Conservation (phyloP, 73 alveolate genomes). For the Paramecium pentaurelia region DNA sequence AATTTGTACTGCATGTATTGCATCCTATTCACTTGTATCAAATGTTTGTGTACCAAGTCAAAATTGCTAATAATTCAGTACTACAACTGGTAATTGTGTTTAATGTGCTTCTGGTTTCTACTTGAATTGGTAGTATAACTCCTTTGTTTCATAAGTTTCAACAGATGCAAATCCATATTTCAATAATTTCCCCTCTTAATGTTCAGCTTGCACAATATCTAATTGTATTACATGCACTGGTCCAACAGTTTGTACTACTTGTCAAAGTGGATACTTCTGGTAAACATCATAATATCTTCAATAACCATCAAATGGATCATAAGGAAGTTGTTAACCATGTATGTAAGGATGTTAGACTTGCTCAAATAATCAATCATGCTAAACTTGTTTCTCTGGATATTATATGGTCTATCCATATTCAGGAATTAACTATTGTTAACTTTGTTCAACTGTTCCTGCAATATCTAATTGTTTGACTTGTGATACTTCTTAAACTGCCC, state of each 20-base stretch:
- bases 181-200: not conserved
- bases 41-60: not conserved
- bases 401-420: not conserved
- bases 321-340: conserved; percentile 27
- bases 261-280: not conserved
- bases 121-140: not conserved
- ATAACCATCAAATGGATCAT: not conserved
- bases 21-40: not conserved
- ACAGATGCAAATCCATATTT: not conserved
- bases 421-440: not conserved
- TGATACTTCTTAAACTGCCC: not conserved
- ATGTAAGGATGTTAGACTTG: not conserved
- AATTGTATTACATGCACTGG: not conserved
- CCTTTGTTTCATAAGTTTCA: not conserved
- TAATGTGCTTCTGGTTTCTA: not conserved
- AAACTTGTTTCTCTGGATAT: not conserved
- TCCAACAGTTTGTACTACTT: not conserved
- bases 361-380: not conserved
- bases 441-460: not conserved
- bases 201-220: not conserved
- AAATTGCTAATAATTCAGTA: not conserved
- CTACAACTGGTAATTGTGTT: not conserved
- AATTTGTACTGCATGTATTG: not conserved
- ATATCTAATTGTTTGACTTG: not conserved
- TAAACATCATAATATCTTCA: not conserved